Percentiles rank a stretch among this genome's conserved stretches.
Conservation (phyloP, 2,329 filamentous ascomycete genomes). For the Leptographium wingfieldii region DNA sequence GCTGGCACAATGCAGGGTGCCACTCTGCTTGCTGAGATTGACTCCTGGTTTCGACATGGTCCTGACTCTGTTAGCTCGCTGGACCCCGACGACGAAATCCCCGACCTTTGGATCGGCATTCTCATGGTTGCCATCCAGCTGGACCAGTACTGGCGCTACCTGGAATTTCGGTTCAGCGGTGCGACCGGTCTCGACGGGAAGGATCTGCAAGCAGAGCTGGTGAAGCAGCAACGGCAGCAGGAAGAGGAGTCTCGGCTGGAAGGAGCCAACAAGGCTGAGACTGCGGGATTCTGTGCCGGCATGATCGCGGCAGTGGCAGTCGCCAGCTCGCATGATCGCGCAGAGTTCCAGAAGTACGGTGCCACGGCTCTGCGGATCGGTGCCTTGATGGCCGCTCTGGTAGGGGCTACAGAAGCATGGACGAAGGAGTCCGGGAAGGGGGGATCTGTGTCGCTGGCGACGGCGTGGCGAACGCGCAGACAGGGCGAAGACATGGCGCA, state of each 20-base stretch:
- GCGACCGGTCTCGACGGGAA: background rate
- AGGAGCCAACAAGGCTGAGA: background rate
- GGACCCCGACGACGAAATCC: background rate
- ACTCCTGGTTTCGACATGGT: slow-evolving; percentile 14
- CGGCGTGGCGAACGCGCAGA: background rate
- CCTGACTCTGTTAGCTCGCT: slow-evolving; percentile 11
- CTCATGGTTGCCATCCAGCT: slow-evolving; percentile 26
- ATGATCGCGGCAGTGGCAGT: slow-evolving; percentile 25
- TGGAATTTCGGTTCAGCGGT: slow-evolving; percentile 1
- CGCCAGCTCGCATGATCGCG: slow-evolving; percentile 12
- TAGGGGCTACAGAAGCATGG: background rate
- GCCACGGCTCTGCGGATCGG: background rate
- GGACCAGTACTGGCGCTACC: slow-evolving; percentile 19
- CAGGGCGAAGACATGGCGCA: background rate
- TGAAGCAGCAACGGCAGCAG: background rate
- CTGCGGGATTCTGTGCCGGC: slow-evolving; percentile 26
- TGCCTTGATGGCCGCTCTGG: background rate
- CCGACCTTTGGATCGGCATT: slow-evolving; percentile 12
- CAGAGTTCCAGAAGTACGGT: slow-evolving; percentile 15
- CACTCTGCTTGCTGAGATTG: background rate
- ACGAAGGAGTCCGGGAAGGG: background rate
- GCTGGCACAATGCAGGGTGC: background rate
- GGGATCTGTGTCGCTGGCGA: background rate
- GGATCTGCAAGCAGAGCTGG: background rate
- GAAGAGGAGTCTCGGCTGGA: background rate